phyloP scores from a whole-genome alignment of 371 early-diverging fungal genomes.

The Mortierella sp. region DNA sequence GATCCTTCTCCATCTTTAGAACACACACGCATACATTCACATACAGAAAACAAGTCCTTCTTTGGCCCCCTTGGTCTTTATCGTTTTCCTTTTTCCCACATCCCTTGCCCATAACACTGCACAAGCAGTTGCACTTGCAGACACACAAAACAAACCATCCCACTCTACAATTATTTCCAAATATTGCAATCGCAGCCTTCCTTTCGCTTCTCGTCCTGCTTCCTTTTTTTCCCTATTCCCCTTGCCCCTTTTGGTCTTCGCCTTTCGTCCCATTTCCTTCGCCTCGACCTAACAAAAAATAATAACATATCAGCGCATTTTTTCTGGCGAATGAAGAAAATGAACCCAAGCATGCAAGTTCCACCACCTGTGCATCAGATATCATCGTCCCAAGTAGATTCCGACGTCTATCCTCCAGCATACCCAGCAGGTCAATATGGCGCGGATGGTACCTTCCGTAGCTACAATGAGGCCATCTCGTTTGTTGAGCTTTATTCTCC shows the following conservation, averaged over 20 bases:
- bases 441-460: constrained; percentile 3
- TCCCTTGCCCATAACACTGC: not conserved
- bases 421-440: not conserved
- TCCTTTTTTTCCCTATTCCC: not conserved
- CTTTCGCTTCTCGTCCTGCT: no score
- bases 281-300: not conserved
- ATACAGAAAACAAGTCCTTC: not conserved
- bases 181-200: no score
- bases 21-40: not conserved
- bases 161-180: not conserved
- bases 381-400: not conserved
- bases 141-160: not conserved
- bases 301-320: not conserved
- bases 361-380: not conserved
- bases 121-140: not conserved
- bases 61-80: not conserved
- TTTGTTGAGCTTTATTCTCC: constrained; percentile 39
- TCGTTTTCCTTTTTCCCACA: not conserved
- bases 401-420: not conserved
- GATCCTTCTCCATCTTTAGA: not conserved
- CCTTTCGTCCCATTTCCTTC: not conserved
- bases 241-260: not conserved
- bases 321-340: not conserved
- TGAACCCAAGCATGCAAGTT: not conserved
- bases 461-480: constrained; percentile 30